phyloP scores from a whole-genome alignment of 31 red algal genomes.

The Asparagopsis taxiformis region DNA sequence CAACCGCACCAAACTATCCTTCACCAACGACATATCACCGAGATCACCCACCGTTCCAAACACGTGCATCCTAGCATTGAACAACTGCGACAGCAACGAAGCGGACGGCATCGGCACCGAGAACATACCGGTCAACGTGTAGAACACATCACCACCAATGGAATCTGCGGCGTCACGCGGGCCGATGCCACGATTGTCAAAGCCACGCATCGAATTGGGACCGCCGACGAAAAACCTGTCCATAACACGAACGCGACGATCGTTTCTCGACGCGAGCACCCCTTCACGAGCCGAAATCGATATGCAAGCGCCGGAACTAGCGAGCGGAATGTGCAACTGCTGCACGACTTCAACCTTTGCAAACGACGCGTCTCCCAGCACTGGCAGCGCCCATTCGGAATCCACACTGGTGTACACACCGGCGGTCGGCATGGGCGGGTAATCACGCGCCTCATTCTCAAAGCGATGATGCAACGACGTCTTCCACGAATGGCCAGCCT shows the following conservation, averaged over 20 bases:
- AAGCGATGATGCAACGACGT: constrained; percentile 41
- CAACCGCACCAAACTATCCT: constrained; percentile 16
- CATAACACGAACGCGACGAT: constrained; percentile 19
- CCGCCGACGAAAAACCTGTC: constrained; percentile 85
- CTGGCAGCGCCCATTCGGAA: constrained; percentile 39
- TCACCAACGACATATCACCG: constrained; percentile 10
- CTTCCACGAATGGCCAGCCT: constrained; percentile 61
- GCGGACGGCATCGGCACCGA: constrained; percentile 42
- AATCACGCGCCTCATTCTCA: constrained; percentile 49
- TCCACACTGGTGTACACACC: constrained; percentile 28
- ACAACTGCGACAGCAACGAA: constrained; percentile 49
- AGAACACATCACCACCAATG: constrained; percentile 77
- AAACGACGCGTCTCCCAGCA: constrained; percentile 62
- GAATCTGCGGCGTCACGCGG: constrained; percentile 66
- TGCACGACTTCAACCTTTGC: constrained; percentile 22
- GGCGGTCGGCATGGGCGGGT: constrained; percentile 43
- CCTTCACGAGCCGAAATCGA: constrained; percentile 41
- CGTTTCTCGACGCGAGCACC: constrained; percentile 6
- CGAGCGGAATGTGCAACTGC: constrained; percentile 62
- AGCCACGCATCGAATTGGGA: constrained; percentile 62
- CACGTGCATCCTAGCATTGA: constrained; percentile 58
- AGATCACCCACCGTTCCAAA: constrained; percentile 69
- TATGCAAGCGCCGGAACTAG: constrained; percentile 21
- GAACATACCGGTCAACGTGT: constrained; percentile 48
- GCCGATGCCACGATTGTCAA: constrained; percentile 66